Conservation (phyloP, 495 filamentous ascomycete genomes). For the Aspergillus baeticus region DNA sequence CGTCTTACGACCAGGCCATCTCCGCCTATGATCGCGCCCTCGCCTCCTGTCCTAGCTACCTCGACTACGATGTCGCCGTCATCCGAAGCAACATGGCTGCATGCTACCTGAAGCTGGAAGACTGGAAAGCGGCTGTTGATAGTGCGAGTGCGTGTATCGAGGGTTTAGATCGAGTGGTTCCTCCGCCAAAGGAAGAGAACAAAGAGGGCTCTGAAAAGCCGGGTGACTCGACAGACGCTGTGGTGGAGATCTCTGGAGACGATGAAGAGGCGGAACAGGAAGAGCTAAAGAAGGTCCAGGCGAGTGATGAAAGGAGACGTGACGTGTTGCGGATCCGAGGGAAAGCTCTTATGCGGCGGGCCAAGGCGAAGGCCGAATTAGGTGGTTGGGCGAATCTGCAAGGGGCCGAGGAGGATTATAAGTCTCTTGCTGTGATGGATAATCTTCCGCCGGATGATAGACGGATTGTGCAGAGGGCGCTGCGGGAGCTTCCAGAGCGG, state of each 20-base stretch:
- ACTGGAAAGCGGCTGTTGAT: conserved; percentile 82
- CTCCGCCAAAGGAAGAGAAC: conserved; percentile 26
- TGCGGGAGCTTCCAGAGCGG: conserved; percentile 60
- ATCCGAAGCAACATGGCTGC: conserved; percentile 85
- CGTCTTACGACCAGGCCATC: conserved; percentile 80
- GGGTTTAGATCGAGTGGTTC: conserved; percentile 60
- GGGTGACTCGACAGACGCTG: conserved; percentile 27
- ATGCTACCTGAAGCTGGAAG: conserved; percentile 82
- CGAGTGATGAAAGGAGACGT: conserved; percentile 47
- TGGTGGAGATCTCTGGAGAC: conserved; percentile 53
- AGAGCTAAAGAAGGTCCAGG: conserved; percentile 51
- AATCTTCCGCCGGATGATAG: conserved; percentile 63
- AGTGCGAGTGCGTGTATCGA: conserved; percentile 73
- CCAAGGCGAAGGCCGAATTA: conserved; percentile 67
- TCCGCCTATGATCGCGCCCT: conserved; percentile 85
- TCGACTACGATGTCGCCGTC: conserved; percentile 87
- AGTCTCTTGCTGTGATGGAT: conserved; percentile 51
- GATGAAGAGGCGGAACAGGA: conserved; percentile 60
- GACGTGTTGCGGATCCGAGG: conserved; percentile 76
- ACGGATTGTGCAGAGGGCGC: conserved; percentile 62
- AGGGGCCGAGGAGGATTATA: conserved; percentile 77
- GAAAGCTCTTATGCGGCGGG: conserved; percentile 85
- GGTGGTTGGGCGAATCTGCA: conserved; percentile 80
- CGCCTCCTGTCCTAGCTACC: conserved; percentile 77
- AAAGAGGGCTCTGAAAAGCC: conserved; percentile 18